phyloP scores from a whole-genome alignment of 176 grass and related monocot genomes.

The Pontederia paniculata region DNA sequence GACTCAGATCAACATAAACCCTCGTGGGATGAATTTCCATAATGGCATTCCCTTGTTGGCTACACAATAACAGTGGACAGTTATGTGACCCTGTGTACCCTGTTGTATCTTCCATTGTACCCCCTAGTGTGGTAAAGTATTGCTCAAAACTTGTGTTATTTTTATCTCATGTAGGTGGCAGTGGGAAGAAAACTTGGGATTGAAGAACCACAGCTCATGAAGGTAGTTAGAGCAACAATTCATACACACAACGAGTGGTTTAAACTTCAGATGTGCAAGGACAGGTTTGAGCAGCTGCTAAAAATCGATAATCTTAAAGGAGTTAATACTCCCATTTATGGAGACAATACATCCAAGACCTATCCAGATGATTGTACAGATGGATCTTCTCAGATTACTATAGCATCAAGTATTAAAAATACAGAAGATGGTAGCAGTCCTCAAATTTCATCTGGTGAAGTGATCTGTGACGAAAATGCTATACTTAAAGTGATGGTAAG shows the following conservation, averaged over 20 bases:
- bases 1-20: background rate
- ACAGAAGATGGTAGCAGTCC: slow-evolving; percentile 69
- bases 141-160: slow-evolving; percentile 7
- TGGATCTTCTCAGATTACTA: slow-evolving; percentile 86
- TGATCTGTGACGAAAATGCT: slow-evolving; percentile 60
- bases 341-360: slow-evolving; percentile 28
- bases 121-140: no score
- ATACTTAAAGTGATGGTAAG: slow-evolving; percentile 99
- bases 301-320: slow-evolving; percentile 91
- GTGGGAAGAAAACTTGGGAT: slow-evolving; percentile 94
- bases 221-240: slow-evolving; percentile 72
- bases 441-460: slow-evolving; percentile 50
- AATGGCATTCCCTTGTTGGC: background rate
- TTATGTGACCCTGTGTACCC: no score
- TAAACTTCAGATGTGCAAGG: slow-evolving; percentile 99
- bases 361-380: slow-evolving; percentile 55
- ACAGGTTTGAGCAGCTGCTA: slow-evolving; percentile 78
- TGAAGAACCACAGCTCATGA: slow-evolving; percentile 96
- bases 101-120: no score
- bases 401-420: slow-evolving; percentile 71
- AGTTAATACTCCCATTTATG: slow-evolving; percentile 31
- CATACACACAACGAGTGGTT: slow-evolving; percentile 92
- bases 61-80: no score
- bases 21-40: background rate
- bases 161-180: slow-evolving; percentile 46